phyloP scores from a whole-genome alignment of 1,139 yeast species.

The Zygosaccharomyces pseudobailii region DNA sequence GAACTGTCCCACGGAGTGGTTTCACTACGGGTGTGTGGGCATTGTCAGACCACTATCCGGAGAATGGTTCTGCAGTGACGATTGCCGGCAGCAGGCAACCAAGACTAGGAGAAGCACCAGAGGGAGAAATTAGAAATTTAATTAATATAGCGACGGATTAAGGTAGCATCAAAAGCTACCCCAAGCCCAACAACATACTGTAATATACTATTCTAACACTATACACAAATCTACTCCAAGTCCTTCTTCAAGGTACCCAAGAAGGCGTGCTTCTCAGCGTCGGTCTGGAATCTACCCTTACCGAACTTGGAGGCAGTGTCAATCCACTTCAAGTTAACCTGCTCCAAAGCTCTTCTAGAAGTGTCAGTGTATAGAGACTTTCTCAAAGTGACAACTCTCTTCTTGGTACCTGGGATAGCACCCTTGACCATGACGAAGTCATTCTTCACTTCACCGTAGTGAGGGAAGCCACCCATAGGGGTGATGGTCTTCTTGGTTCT shows the following conservation, averaged over 20 bases:
- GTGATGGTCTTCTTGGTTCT: constrained; percentile 99
- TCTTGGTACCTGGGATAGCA: constrained; percentile 99
- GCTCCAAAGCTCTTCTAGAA: constrained; percentile 95
- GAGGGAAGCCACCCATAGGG: constrained; percentile 99
- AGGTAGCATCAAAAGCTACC: too few species aligned
- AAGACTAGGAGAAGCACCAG: constrained; percentile 3
- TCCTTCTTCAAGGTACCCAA: constrained; percentile 99
- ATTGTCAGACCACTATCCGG: constrained; percentile 73
- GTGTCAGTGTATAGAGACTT: constrained; percentile 97
- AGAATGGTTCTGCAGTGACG: constrained; percentile 87
- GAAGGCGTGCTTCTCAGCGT: constrained; percentile 99
- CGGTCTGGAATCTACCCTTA: constrained; percentile 99
- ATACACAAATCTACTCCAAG: constrained; percentile 34
- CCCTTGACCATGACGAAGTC: constrained; percentile 98
- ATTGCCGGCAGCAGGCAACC: constrained; percentile 5
- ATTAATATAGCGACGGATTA: too few species aligned
- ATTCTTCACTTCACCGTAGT: constrained; percentile 97
- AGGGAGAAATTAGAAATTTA: constrained; percentile 1
- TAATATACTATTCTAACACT: too few species aligned
- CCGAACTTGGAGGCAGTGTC: constrained; percentile 99
- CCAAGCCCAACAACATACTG: too few species aligned
- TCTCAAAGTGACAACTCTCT: constrained; percentile 99
- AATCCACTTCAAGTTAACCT: constrained; percentile 97
- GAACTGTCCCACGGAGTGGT: constrained; percentile 82
- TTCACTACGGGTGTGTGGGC: constrained; percentile 76